Percentiles rank a stretch among this genome's conserved stretches.
phyloP scores from a whole-genome alignment of 1,284 basidiomycete genomes.

The Gomphus bonarii region DNA sequence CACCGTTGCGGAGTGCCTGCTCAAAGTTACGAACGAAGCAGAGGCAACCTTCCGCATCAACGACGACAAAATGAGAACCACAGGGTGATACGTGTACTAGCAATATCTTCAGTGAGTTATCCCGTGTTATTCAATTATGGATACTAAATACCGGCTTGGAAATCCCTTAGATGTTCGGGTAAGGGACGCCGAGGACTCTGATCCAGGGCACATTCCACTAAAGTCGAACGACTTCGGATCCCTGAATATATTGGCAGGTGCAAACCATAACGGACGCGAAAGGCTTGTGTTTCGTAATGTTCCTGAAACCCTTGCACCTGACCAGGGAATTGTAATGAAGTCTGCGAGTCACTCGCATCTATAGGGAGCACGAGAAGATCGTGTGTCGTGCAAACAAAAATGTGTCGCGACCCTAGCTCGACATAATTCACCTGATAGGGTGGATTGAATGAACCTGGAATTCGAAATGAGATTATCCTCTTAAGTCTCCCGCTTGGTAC shows the following conservation, averaged over 20 bases:
- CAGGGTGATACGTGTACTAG: conserved; percentile 11
- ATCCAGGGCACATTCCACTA: neutral
- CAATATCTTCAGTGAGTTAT: neutral
- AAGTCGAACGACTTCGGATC: neutral
- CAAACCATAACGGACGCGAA: neutral
- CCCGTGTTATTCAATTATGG: neutral
- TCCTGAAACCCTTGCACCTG: conserved; percentile 2
- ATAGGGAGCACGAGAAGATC: conserved; percentile 45
- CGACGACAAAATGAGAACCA: conserved; percentile 5
- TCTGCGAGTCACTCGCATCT: conserved; percentile 12
- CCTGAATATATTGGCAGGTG: neutral
- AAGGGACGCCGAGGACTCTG: neutral
- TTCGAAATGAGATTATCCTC: conserved; percentile 28
- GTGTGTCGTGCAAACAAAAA: conserved; percentile 45
- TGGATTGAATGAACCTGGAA: neutral
- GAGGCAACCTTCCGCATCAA: conserved; percentile 3
- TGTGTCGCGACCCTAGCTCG: conserved; percentile 48
- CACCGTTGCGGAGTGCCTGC: neutral
- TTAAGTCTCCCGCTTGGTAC: conserved; percentile 36
- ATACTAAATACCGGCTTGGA: neutral
- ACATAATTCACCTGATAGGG: conserved; percentile 44
- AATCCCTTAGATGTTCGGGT: neutral
- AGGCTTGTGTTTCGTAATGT: neutral
- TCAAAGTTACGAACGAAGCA: conserved; percentile 10
- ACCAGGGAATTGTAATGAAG: conserved; percentile 4